These are phyloP conservation scores for Myriosclerotinia scirpicola DNA, from an alignment of 2,329 filamentous ascomycete species.

Conservation along the genomic window DNA sequence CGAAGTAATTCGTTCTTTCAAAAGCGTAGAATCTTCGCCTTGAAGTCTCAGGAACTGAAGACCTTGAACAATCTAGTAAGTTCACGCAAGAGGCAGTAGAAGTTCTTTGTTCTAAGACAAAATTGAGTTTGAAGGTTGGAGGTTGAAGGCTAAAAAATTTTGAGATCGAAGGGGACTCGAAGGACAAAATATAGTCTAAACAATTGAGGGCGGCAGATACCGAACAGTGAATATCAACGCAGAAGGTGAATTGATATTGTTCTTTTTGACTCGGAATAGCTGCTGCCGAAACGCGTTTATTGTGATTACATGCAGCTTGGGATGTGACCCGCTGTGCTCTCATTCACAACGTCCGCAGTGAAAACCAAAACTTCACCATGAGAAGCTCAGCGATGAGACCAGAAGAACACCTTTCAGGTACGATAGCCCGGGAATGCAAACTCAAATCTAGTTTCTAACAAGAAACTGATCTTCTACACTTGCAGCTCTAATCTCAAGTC, in stretches of 20 bases:
- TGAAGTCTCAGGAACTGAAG: background rate
- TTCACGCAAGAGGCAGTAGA: too few relatives aligned
- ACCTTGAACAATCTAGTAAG: background rate
- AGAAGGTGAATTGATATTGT: background rate
- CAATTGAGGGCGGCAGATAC: too few relatives aligned
- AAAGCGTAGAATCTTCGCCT: background rate
- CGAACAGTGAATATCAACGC: background rate
- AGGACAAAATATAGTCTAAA: too few relatives aligned
- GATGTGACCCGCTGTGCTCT: background rate
- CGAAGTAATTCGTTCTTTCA: background rate
- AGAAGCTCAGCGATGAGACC: background rate
- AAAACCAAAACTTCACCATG: background rate
- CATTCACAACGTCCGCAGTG: background rate
- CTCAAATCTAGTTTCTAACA: background rate
- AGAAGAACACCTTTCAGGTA: too few relatives aligned
- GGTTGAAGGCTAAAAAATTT: background rate
- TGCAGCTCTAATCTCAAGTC: background rate
- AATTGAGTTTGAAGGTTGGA: background rate
- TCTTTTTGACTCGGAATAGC: background rate
- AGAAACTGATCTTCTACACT: background rate
- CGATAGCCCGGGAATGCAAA: background rate
- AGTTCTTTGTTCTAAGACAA: too few relatives aligned
- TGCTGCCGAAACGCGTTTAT: background rate
- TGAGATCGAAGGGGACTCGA: background rate
- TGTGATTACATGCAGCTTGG: background rate